Evolutionary conservation across 2,329 filamentous ascomycete genomes (phyloP).

Genomic region (Scorias spongiosa): DNA sequence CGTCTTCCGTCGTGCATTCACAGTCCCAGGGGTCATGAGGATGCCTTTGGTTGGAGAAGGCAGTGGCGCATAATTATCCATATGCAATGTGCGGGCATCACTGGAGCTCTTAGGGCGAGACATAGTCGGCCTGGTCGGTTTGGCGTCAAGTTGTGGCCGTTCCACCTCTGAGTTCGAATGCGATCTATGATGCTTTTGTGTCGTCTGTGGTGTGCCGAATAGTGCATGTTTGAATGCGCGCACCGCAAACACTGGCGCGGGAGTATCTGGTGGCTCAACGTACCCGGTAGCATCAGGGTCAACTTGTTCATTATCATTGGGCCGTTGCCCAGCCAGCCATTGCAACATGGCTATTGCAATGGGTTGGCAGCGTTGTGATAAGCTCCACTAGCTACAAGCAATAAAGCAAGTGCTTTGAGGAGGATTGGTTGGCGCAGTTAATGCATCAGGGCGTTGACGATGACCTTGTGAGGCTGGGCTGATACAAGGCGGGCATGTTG

Average conservation of each 20-base stretch:
- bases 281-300: conserved; percentile 25
- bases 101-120: conserved; percentile 15
- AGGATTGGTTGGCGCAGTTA: no score
- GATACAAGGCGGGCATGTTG: not conserved
- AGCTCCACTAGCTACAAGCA: no score
- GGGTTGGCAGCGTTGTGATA: not conserved
- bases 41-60: conserved; percentile 45
- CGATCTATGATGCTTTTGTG: conserved; percentile 22
- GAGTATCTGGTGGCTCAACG: conserved; percentile 46
- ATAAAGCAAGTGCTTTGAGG: no score
- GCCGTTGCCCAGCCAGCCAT: conserved; percentile 19
- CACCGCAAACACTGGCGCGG: conserved; percentile 50
- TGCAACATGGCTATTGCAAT: conserved; percentile 14
- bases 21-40: conserved; percentile 47
- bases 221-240: conserved; percentile 51
- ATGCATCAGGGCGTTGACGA: no score
- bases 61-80: conserved; percentile 21
- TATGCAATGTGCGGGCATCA: conserved; percentile 9
- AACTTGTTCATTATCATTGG: not conserved
- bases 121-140: conserved; percentile 12
- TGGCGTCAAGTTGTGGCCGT: conserved; percentile 5
- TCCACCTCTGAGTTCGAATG: conserved; percentile 16
- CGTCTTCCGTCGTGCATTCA: conserved; percentile 40
- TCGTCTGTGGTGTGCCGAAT: conserved; percentile 46
- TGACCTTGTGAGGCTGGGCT: no score